Evolutionary conservation across 2,329 filamentous ascomycete genomes (phyloP).

Genomic region (Cercospora sojina): DNA sequence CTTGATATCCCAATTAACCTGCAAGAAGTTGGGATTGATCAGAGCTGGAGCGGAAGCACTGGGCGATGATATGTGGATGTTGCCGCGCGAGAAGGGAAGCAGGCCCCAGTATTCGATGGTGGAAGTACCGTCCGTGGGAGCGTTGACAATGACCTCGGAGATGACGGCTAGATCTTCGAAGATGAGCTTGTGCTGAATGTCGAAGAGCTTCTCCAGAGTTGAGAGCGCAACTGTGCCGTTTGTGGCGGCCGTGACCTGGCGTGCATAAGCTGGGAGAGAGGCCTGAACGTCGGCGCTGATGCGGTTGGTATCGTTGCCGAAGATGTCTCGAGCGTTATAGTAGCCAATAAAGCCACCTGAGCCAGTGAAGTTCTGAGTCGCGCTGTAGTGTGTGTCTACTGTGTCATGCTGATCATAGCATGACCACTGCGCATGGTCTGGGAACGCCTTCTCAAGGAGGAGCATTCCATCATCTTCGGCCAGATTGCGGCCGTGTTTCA

Average conservation of each 20-base stretch:
- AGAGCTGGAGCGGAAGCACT: slow-evolving; percentile 26
- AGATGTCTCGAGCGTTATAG: slow-evolving; percentile 29
- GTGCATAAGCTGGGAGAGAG: slow-evolving; percentile 19
- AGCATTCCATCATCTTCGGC: neutral
- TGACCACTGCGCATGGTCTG: neutral
- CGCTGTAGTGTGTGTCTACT: slow-evolving; percentile 31
- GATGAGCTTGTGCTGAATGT: slow-evolving; percentile 22
- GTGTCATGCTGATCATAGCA: slow-evolving; percentile 2
- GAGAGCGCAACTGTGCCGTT: slow-evolving; percentile 21
- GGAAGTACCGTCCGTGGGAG: slow-evolving; percentile 8
- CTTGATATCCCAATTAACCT: slow-evolving; percentile 33
- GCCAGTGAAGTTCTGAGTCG: slow-evolving; percentile 19
- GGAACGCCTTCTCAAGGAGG: neutral
- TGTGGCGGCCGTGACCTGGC: slow-evolving; percentile 39
- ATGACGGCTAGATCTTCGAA: slow-evolving; percentile 18
- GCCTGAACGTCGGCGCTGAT: slow-evolving; percentile 42
- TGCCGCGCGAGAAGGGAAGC: slow-evolving; percentile 32
- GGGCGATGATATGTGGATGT: slow-evolving; percentile 30
- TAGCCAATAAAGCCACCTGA: slow-evolving; percentile 21
- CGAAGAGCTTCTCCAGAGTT: slow-evolving; percentile 18
- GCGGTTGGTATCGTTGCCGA: slow-evolving; percentile 45
- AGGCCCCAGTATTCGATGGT: slow-evolving; percentile 24
- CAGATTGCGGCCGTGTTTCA: neutral
- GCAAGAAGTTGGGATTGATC: slow-evolving; percentile 37
- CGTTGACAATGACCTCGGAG: slow-evolving; percentile 14